Base-by-base conservation (phyloP, 169 alveolate genomes). In the Plasmodium gonderi region DNA sequence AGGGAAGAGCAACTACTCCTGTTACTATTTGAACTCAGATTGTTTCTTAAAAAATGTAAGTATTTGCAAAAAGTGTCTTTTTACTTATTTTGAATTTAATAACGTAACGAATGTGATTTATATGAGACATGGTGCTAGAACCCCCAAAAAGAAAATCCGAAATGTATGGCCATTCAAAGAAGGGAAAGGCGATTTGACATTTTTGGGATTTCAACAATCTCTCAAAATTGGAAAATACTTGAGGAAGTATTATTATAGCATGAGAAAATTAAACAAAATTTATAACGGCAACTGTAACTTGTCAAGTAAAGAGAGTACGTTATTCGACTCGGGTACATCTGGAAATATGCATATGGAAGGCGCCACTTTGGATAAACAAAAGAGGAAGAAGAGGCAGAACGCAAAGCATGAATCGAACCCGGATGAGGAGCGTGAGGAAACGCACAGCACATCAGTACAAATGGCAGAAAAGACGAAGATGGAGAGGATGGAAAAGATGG, bases 51-150 rank as follows among this genome's bases (percentile, higher is more conserved):
- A 85, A 72, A 75, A 85, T 64, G 47, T 85, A 51, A 74, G 38
- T 9, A 75, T 85, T 8, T 85, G 92, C 36, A 85, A 20, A 31
- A 85, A 85, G 67, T 85, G 92, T 54, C 45, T 85, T 4, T 85
- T 85, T 40, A 6, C 69, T 0, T 75, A 85, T 65, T 85, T 85
- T 20, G 79, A 85, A 20, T 51, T 85, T 45, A 75, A 72, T 7
- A 49, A 12, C 67, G 47, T 85, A 4, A 60, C 89, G 42, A 85
- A 85, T 36, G 79, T 85, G 7, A 72, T 85, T 36, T 85, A 49
- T 54, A 85, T 85, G 92, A 85, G 92, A 60, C 92, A 85, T 75
- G 92, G 92, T 0, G 92, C 92, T 5, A 85, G 92, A 38, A 74
- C 92, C 0, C 92, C 92, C 2, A 85, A 85, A 49, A 85, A 85